phyloP scores from a whole-genome alignment of 2,329 filamentous ascomycete genomes.

The Exserohilum turcica region DNA sequence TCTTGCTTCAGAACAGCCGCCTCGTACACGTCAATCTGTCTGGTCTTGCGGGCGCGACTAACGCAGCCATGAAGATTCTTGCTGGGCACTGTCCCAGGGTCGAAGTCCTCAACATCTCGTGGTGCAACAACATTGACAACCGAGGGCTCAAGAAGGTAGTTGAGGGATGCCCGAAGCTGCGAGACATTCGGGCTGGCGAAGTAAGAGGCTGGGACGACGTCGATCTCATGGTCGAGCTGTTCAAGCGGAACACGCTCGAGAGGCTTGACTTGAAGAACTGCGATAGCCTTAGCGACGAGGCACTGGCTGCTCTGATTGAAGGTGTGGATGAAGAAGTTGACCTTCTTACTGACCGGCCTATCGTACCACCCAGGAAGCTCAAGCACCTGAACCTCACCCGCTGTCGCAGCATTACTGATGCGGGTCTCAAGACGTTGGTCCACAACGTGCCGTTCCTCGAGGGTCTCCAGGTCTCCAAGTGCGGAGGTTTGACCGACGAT shows the following conservation, averaged over 20 bases:
- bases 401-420: conserved; percentile 74
- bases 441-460: conserved; percentile 78
- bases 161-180: conserved; percentile 72
- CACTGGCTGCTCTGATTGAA: conserved; percentile 74
- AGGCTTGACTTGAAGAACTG: conserved; percentile 82
- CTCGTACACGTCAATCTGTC: conserved; percentile 87
- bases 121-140: conserved; percentile 86
- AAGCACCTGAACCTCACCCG: conserved; percentile 85
- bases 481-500: conserved; percentile 72
- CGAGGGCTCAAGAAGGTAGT: conserved; percentile 75
- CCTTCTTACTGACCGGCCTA: conserved; percentile 73
- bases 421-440: conserved; percentile 72
- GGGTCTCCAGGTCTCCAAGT: conserved; percentile 81
- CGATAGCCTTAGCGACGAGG: conserved; percentile 74
- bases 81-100: conserved; percentile 78
- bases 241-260: conserved; percentile 79
- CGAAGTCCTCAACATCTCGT: conserved; percentile 87
- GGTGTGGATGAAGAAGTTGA: conserved; percentile 80
- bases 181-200: conserved; percentile 81
- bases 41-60: conserved; percentile 78
- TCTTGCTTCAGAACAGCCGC: conserved; percentile 75
- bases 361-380: conserved; percentile 77
- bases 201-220: conserved; percentile 77
- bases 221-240: conserved; percentile 74
- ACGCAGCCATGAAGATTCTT: conserved; percentile 84